These are phyloP conservation scores for Pyrenophora seminiperda DNA, from an alignment of 2,329 filamentous ascomycete species.

Conservation along the genomic window DNA sequence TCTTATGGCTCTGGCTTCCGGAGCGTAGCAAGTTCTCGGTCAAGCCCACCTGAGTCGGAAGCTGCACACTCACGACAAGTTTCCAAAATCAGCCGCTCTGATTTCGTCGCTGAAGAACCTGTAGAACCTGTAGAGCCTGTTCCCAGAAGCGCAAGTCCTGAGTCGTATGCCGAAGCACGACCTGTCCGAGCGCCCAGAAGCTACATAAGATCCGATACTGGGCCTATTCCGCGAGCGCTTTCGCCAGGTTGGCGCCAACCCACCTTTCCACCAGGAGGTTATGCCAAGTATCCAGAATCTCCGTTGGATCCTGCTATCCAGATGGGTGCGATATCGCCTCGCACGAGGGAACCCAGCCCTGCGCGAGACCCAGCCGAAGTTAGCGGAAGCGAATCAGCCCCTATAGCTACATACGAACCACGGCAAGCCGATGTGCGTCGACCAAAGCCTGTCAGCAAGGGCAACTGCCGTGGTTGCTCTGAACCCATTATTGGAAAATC, in stretches of 20 bases:
- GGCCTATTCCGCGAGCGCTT: slow-evolving; percentile 27
- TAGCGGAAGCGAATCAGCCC: slow-evolving; percentile 16
- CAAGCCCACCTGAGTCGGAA: slow-evolving; percentile 47
- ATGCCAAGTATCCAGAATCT: slow-evolving; percentile 40
- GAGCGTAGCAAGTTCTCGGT: slow-evolving; percentile 46
- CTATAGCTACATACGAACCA: slow-evolving; percentile 18
- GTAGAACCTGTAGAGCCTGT: slow-evolving; percentile 21
- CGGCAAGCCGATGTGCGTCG: slow-evolving; percentile 29
- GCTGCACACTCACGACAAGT: slow-evolving; percentile 40
- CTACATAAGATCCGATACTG: slow-evolving; percentile 29
- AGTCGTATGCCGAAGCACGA: slow-evolving; percentile 31
- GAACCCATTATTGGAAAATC: slow-evolving; percentile 85
- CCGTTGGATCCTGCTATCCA: slow-evolving; percentile 50
- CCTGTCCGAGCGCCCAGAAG: slow-evolving; percentile 27
- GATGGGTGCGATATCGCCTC: slow-evolving; percentile 32
- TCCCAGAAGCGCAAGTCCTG: slow-evolving; percentile 37
- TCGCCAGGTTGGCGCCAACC: slow-evolving; percentile 23
- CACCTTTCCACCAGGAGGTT: slow-evolving; percentile 10
- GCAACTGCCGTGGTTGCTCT: slow-evolving; percentile 82
- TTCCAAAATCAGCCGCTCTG: slow-evolving; percentile 35
- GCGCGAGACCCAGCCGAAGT: slow-evolving; percentile 23
- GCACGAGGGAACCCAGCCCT: slow-evolving; percentile 14
- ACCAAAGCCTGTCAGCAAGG: slow-evolving; percentile 60
- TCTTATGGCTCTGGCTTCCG: slow-evolving; percentile 42
- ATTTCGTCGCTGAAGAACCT: slow-evolving; percentile 31